Evolutionary conservation across 2,329 filamentous ascomycete genomes (phyloP).

Genomic region (Thermothelomyces thermophilus): DNA sequence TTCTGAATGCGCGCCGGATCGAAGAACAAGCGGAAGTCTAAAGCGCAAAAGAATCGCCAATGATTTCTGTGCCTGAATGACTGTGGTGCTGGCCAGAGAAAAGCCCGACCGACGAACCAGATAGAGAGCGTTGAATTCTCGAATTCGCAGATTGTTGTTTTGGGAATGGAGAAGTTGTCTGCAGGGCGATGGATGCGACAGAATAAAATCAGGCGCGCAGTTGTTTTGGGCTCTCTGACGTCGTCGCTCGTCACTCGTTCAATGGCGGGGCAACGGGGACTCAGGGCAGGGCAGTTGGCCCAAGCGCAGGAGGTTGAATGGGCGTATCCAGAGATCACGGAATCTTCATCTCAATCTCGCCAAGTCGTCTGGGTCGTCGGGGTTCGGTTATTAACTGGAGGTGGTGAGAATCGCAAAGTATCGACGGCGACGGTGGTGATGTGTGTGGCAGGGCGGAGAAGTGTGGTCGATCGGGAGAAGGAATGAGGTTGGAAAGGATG

Average conservation of each 20-base stretch:
- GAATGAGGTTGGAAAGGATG: slow-evolving; percentile 12
- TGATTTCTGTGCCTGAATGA: not conserved
- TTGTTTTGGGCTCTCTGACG: slow-evolving; percentile 5
- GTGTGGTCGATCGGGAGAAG: slow-evolving; percentile 5
- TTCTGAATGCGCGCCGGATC: not conserved
- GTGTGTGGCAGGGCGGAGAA: slow-evolving; percentile 8
- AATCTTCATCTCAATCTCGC: slow-evolving; percentile 12
- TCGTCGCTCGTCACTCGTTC: not conserved
- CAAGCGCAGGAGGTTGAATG: not conserved
- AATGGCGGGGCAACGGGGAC: slow-evolving; percentile 20
- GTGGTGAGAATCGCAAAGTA: not conserved
- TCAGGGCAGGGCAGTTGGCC: not conserved
- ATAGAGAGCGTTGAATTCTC: not conserved
- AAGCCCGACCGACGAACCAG: not conserved
- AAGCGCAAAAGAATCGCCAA: not conserved
- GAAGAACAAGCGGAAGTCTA: not conserved
- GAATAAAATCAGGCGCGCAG: not conserved
- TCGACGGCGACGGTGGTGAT: slow-evolving; percentile 7
- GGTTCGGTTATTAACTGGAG: not conserved
- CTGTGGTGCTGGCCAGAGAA: not conserved
- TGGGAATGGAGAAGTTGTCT: no score
- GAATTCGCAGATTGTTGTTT: not conserved
- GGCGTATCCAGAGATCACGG: not conserved
- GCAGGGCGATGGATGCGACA: not conserved
- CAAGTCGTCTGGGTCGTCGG: not conserved